A percentile compares a stretch with the other conserved stretches of the same genome.
phyloP scores from a whole-genome alignment of 2,329 filamentous ascomycete genomes.

The Fusarium coicis region DNA sequence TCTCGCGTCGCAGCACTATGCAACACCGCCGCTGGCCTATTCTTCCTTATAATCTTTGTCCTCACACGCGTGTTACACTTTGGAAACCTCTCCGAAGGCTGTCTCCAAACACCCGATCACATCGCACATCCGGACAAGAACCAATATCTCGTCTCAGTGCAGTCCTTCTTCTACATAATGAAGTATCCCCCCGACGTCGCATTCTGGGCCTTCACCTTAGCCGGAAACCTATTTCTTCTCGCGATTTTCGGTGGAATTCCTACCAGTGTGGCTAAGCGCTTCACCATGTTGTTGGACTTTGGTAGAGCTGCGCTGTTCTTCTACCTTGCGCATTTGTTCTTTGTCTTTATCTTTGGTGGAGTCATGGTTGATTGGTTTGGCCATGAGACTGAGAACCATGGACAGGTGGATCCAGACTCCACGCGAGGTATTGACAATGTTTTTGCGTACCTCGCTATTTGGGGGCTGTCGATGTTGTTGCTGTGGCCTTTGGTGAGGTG shows the following conservation, averaged over 20 bases:
- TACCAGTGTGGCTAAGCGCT: constrained; percentile 38
- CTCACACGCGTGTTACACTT: constrained; percentile 54
- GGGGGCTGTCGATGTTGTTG: constrained; percentile 49
- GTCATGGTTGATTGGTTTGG: constrained; percentile 49
- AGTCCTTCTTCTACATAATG: constrained; percentile 58
- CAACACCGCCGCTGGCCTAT: constrained; percentile 44
- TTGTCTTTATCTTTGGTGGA: constrained; percentile 45
- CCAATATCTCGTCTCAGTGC: constrained; percentile 54
- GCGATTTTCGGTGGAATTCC: constrained; percentile 52
- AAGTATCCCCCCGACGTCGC: constrained; percentile 61
- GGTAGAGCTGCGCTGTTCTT: constrained; percentile 61
- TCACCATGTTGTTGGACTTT: constrained; percentile 54
- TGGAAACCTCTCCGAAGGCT: constrained; percentile 58
- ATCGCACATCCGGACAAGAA: constrained; percentile 46
- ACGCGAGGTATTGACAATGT: constrained; percentile 51
- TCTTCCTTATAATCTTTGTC: constrained; percentile 53
- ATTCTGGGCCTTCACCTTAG: constrained; percentile 56
- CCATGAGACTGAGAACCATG: constrained; percentile 43
- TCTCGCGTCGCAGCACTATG: constrained; percentile 40
- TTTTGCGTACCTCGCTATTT: constrained; percentile 52
- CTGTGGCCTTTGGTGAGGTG: constrained; percentile 55
- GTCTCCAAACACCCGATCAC: constrained; percentile 54
- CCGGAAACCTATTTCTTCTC: constrained; percentile 53
- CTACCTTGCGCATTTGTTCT: constrained; percentile 53
- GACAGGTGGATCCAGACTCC: constrained; percentile 41